These are phyloP conservation scores for Neurospora sp. DNA, from an alignment of 495 filamentous ascomycete genomes.

Conservation along the genomic window DNA sequence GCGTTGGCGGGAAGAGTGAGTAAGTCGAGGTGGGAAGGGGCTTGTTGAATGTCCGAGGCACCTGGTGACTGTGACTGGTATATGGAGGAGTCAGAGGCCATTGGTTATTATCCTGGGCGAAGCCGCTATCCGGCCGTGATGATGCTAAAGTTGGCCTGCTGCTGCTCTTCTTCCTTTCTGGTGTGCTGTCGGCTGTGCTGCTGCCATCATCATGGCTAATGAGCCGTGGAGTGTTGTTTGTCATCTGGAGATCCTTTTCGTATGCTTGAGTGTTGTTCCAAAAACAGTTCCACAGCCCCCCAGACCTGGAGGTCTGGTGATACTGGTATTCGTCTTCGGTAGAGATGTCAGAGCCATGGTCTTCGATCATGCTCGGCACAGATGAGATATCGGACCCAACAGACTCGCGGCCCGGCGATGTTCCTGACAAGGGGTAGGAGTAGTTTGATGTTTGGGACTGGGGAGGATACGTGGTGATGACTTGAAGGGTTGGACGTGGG, in stretches of 20 bases:
- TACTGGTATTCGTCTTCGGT: constrained; percentile 20
- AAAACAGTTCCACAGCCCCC: constrained; percentile 17
- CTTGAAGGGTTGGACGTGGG: background rate
- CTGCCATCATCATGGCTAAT: background rate
- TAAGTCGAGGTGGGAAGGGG: constrained; percentile 10
- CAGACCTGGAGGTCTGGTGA: background rate
- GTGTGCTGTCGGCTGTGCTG: background rate
- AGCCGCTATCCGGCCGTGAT: background rate
- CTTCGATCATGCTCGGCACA: constrained; percentile 19
- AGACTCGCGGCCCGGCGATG: constrained; percentile 8
- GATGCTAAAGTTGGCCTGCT: background rate
- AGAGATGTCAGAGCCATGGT: constrained; percentile 20
- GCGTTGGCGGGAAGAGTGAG: constrained; percentile 17
- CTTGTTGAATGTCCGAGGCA: constrained; percentile 3
- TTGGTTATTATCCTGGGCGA: background rate
- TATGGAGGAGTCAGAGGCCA: background rate
- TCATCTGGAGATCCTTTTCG: background rate
- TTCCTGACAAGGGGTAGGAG: background rate
- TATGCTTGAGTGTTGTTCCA: constrained; percentile 5
- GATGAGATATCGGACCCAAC: constrained; percentile 15
- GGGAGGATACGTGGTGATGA: background rate
- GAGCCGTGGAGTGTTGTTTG: constrained; percentile 5
- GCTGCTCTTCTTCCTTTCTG: background rate
- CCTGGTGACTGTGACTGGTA: constrained; percentile 2
- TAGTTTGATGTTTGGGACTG: background rate